Evolutionary conservation across 2,329 filamentous ascomycete genomes (phyloP), one percentile per base, ranked within the genome.

Genomic region (Raffaelea ambrosiae): DNA sequence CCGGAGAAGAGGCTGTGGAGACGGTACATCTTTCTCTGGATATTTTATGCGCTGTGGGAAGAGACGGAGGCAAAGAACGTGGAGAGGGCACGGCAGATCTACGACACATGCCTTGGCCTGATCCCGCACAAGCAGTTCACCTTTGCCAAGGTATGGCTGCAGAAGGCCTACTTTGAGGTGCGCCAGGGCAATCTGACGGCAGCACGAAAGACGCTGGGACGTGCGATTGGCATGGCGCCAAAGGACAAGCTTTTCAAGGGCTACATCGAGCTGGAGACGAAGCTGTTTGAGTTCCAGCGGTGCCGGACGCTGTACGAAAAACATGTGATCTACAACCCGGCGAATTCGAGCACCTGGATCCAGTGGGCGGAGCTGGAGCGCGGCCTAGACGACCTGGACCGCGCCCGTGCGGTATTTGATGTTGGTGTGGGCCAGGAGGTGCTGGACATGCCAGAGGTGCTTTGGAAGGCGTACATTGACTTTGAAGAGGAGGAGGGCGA

Each of bases 401-500:
- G 93, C 26, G 83, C 88, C 16, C 77, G 93, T 40, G 90, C 86
- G 41, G 95, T 98, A 57, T 97, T 89, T 61, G 91, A 97, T 66
- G 74, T 97, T 23, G 91, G 88, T 3, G 84, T 96, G 51, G 74
- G 79, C 43, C 90, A 97, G 64, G 76, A 83, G 2, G 77, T 82
- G 29, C 74, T 98, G 14, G 93, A 98, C 64, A 98, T 98, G 93
- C 93, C 93, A 0, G 93, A 98, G 68, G 73, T 97, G 45, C 73
- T 97, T 2, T 98, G 93, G 93, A 97, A 97, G 69, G 83, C 89
- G 2, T 98, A 95, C 65, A 97, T 98, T 58, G 93, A 98, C 65
- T 97, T 97, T 61, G 93, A 98, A 67, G 91, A 97, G 62, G 88
- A 95, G 58, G 88, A 95, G 65, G 87, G 83, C 59, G 88, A 96